phyloP scores from a whole-genome alignment of 805 yeast species.

The Pichia heedii region DNA sequence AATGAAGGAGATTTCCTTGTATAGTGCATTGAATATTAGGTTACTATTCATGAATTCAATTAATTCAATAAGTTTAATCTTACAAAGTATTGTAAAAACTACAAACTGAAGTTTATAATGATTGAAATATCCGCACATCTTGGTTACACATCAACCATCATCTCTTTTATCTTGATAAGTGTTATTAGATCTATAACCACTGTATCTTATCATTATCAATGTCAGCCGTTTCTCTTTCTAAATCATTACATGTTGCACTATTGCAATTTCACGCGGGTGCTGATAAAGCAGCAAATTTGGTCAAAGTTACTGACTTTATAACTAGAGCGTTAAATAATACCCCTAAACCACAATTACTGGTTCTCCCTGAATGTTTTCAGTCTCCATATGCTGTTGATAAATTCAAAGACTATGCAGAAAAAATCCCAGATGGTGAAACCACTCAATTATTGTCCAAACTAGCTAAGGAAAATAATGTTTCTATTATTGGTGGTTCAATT shows the following conservation, averaged over 20 bases:
- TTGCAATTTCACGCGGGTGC: slow-evolving; percentile 77
- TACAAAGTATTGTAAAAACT: too few relatives aligned
- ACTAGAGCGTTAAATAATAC: slow-evolving; percentile 51
- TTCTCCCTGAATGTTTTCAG: slow-evolving; percentile 93
- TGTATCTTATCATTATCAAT: not conserved
- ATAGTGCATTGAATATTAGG: too few relatives aligned
- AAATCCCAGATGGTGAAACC: slow-evolving; percentile 67
- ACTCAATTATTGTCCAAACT: slow-evolving; percentile 51
- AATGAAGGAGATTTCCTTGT: too few relatives aligned
- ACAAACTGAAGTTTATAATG: too few relatives aligned
- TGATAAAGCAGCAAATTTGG: slow-evolving; percentile 70
- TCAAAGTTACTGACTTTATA: slow-evolving; percentile 56
- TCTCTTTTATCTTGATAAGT: too few relatives aligned
- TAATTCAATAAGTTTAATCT: too few relatives aligned
- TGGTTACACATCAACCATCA: too few relatives aligned
- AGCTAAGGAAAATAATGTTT: slow-evolving; percentile 57
- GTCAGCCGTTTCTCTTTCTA: slow-evolving; percentile 19
- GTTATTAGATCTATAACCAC: not conserved
- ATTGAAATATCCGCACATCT: too few relatives aligned
- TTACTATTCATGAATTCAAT: too few relatives aligned
- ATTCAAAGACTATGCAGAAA: slow-evolving; percentile 81
- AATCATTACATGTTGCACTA: slow-evolving; percentile 69
- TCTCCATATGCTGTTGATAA: slow-evolving; percentile 87
- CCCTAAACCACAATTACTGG: slow-evolving; percentile 57
- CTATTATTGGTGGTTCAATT: slow-evolving; percentile 82